Percentiles rank a stretch among this genome's conserved stretches.
phyloP scores from a whole-genome alignment of 2,329 filamentous ascomycete species.

The Coleophoma eucalyptorum region DNA sequence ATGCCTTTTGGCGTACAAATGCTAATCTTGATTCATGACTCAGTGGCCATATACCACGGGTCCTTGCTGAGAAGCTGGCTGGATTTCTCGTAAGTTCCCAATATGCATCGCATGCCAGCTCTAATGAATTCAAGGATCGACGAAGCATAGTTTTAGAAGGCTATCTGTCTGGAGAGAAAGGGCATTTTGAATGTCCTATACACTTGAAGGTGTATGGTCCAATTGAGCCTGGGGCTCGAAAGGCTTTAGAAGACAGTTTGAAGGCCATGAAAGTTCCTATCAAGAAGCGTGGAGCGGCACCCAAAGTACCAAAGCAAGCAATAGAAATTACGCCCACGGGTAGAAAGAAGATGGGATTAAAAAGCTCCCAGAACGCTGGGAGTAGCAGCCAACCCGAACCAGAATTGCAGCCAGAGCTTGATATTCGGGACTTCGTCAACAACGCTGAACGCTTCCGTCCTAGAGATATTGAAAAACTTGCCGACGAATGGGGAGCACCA shows the following conservation, averaged over 20 bases:
- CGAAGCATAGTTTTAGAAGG: constrained; percentile 64
- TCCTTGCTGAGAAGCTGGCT: constrained; percentile 66
- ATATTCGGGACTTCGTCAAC: constrained; percentile 53
- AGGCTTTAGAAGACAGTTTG: constrained; percentile 56
- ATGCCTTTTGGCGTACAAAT: too few relatives aligned
- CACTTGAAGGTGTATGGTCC: constrained; percentile 67
- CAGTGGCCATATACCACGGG: constrained; percentile 66
- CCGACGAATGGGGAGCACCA: constrained; percentile 43
- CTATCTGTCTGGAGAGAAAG: constrained; percentile 62
- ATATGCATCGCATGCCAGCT: not conserved
- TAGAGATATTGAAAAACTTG: constrained; percentile 67
- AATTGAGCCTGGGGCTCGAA: constrained; percentile 45
- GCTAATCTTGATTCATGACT: too few relatives aligned
- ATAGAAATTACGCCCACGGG: constrained; percentile 45
- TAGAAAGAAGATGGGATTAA: constrained; percentile 24
- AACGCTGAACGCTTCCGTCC: constrained; percentile 63
- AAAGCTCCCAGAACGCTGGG: constrained; percentile 16
- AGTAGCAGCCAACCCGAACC: constrained; percentile 9
- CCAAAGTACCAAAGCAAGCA: constrained; percentile 44
- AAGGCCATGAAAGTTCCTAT: constrained; percentile 59
- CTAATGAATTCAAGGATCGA: constrained; percentile 39
- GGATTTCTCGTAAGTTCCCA: constrained; percentile 58
- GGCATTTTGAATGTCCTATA: constrained; percentile 68
- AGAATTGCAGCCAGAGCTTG: constrained; percentile 12
- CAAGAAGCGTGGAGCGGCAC: constrained; percentile 23